Percentiles rank a stretch among this genome's conserved stretches.
Conservation (phyloP, 2,329 filamentous ascomycete genomes). For the Sclerotinia minor region DNA sequence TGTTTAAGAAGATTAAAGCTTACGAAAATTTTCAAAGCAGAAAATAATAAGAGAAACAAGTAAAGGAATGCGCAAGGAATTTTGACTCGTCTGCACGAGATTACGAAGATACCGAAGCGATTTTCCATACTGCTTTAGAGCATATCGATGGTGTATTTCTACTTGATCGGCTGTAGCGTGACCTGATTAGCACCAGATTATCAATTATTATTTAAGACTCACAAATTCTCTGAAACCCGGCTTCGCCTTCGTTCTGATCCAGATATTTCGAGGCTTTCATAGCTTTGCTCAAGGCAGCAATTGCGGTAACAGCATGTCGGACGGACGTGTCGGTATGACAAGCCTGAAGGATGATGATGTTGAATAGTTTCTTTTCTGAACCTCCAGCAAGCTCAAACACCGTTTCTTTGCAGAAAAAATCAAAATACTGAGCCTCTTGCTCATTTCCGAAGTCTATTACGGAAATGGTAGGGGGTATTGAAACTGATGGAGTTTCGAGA, state of each 20-base stretch:
- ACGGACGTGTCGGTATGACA: slow-evolving; percentile 29
- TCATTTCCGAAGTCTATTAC: slow-evolving; percentile 28
- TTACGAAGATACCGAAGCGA: slow-evolving; percentile 29
- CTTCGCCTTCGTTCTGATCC: slow-evolving; percentile 5
- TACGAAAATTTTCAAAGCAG: slow-evolving; percentile 33
- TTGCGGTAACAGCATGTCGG: slow-evolving; percentile 27
- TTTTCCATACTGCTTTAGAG: slow-evolving; percentile 31
- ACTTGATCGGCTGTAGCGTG: slow-evolving; percentile 8
- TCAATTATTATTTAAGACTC: neutral
- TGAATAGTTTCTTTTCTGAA: slow-evolving; percentile 29
- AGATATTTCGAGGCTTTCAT: slow-evolving; percentile 11
- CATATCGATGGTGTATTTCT: slow-evolving; percentile 30
- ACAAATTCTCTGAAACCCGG: slow-evolving; percentile 12
- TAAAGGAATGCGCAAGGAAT: slow-evolving; percentile 31
- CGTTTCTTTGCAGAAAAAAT: slow-evolving; percentile 31
- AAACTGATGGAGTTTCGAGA: neutral
- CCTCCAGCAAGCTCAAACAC: slow-evolving; percentile 29
- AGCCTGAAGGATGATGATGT: slow-evolving; percentile 30
- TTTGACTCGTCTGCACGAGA: slow-evolving; percentile 19
- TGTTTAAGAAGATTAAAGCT: neutral
- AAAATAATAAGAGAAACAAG: slow-evolving; percentile 34
- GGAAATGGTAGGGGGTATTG: slow-evolving; percentile 11
- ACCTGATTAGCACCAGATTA: slow-evolving; percentile 4
- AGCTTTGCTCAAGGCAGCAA: slow-evolving; percentile 33
- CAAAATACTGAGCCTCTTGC: slow-evolving; percentile 33